Evolutionary conservation across 2,329 filamentous ascomycete species (phyloP), one percentile per base, ranked within the genome.

Genomic region (Aspergillus uvarum): DNA sequence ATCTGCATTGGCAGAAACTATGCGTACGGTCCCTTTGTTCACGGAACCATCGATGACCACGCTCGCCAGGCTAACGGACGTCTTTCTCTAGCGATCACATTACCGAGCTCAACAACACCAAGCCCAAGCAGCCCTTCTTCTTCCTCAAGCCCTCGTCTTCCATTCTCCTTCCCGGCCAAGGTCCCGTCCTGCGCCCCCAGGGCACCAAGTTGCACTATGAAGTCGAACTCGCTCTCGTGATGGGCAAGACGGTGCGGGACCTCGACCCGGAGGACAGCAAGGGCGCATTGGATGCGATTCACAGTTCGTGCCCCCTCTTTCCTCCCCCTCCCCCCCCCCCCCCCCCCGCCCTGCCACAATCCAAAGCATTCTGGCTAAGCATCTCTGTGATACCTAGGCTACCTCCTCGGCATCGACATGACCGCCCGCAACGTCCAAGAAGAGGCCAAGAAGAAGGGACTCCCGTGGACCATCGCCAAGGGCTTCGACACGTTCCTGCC

Each of bases 401-500:
- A 98, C 77, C 85, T 94, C 66, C 83, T 98, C 51, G 88, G 90
- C 68, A 97, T 99, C 71, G 95, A 99, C 79, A 96, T 99, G 91
- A 99, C 95, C 10, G 95, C 90, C 0, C 90, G 95, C 66, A 98
- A 98, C 77, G 86, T 91, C 6, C 95, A 99, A 79, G 91, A 96
- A 69, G 92, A 97, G 80, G 94, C 94, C 66, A 99, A 98, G 86
- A 92, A 90, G 80, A 96, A 95, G 82, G 92, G 95, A 38, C 87
- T 98, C 16, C 95, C 95, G 7, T 99, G 95, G 95, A 87, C 88
- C 70, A 97, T 97, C 67, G 89, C 91, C 68, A 99, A 99, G 82
- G 95, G 95, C 51, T 99, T 98, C 75, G 95, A 99, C 77, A 98
- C 95, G 3, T 99, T 99, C 81, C 83, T 96, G 54, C 95, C 95